These are phyloP conservation scores for Ichthyophthirius multifiliis DNA, from an alignment of 169 alveolate genomes.

Conservation along the genomic window DNA sequence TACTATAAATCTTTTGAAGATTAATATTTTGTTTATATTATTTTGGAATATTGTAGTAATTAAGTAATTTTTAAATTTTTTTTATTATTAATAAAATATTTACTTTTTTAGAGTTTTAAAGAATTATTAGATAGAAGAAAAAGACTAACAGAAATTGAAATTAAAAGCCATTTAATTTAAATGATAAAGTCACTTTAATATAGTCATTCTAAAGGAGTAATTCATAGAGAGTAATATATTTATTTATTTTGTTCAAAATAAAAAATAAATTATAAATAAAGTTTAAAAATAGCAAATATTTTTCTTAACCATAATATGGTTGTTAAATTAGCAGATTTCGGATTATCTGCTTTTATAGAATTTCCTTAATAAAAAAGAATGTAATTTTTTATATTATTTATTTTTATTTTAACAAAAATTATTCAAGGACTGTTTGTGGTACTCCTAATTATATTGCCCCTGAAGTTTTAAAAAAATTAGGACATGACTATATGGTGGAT, in stretches of 20 bases:
- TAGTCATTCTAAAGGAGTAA: constrained; percentile 47
- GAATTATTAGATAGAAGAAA: constrained; percentile 74
- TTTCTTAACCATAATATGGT: constrained; percentile 73
- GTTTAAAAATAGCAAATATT: constrained; percentile 55
- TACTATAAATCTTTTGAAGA: constrained; percentile 85
- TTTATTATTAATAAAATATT: not conserved
- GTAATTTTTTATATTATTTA: not conserved
- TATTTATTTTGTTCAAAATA: too few relatives aligned
- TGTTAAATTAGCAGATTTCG: constrained; percentile 76
- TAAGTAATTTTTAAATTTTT: constrained; percentile 3
- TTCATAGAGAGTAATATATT: constrained; percentile 69
- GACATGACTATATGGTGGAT: constrained; percentile 76
- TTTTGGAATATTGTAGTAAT: constrained; percentile 78
- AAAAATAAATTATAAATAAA: too few relatives aligned
- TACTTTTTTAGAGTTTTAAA: constrained; percentile 55
- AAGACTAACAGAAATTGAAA: constrained; percentile 70
- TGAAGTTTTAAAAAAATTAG: constrained; percentile 72
- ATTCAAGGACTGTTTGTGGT: constrained; percentile 77
- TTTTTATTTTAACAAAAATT: not conserved
- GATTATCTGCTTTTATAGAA: constrained; percentile 65
- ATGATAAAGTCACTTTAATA: constrained; percentile 53
- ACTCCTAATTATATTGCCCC: constrained; percentile 85
- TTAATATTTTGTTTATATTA: constrained; percentile 75
- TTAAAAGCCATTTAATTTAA: constrained; percentile 58
- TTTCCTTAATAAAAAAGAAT: constrained; percentile 57